Evolutionary conservation across 345 rosid genomes (phyloP).

Genomic region (Erysimum cheiranthoides): DNA sequence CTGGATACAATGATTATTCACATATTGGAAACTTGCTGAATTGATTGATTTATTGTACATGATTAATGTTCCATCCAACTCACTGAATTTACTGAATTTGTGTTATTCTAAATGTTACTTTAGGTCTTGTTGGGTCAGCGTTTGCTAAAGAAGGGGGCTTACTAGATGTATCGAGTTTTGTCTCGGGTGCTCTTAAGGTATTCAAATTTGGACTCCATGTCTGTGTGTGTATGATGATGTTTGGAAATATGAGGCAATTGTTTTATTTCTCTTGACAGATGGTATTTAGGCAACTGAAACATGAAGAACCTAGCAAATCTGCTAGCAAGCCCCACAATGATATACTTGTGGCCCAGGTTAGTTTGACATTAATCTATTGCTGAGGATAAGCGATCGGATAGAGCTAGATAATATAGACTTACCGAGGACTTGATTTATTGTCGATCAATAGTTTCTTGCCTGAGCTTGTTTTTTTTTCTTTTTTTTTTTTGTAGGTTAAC

Average conservation of each 20-base stretch:
- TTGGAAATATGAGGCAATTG: constrained; percentile 18
- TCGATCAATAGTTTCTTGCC: not conserved
- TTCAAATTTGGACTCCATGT: not conserved
- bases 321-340: constrained; percentile 64
- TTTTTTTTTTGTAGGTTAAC: constrained; percentile 59
- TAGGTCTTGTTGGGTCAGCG: constrained; percentile 85
- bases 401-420: not conserved
- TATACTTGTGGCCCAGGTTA: constrained; percentile 79
- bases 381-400: not conserved
- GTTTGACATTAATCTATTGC: constrained; percentile 5
- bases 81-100: not conserved
- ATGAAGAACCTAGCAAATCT: constrained; percentile 58
- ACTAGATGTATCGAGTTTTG: constrained; percentile 55
- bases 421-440: constrained; percentile 5
- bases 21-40: not conserved
- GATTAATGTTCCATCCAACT: constrained; percentile 6
- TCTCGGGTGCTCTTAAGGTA: constrained; percentile 86
- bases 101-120: constrained; percentile 2
- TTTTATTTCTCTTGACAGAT: constrained; percentile 51
- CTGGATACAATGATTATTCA: too few species aligned
- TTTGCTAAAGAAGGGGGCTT: constrained; percentile 71
- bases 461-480: constrained; percentile 3
- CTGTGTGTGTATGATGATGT: not conserved
- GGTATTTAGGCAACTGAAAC: constrained; percentile 59
- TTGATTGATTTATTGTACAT: not conserved